phyloP scores from a whole-genome alignment of 352 stramenopile species.

The Pythium dissotocum region DNA sequence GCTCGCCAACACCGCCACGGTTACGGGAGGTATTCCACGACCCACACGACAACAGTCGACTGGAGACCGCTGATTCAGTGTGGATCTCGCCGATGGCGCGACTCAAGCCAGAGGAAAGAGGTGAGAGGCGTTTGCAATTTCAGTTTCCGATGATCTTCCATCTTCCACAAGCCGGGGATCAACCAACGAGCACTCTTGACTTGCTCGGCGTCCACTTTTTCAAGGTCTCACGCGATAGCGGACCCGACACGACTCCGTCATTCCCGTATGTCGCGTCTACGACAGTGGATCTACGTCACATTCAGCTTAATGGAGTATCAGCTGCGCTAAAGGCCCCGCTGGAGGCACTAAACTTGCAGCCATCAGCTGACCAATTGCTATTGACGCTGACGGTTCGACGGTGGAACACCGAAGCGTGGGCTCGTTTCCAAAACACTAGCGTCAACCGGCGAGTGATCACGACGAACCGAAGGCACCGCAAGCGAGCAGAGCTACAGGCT shows the following conservation, averaged over 20 bases:
- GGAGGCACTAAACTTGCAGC: not conserved
- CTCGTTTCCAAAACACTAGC: slow-evolving; percentile 35
- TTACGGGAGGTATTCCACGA: not conserved
- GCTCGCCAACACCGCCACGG: not conserved
- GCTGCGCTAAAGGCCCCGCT: not conserved
- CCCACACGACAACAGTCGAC: not conserved
- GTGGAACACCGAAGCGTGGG: slow-evolving; percentile 53
- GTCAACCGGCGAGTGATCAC: slow-evolving; percentile 55
- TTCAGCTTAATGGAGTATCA: not conserved
- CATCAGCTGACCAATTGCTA: slow-evolving; percentile 6
- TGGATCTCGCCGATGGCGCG: slow-evolving; percentile 21
- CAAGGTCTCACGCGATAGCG: not conserved
- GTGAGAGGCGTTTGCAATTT: slow-evolving; percentile 1
- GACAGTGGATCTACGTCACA: not conserved
- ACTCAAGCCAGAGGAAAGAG: slow-evolving; percentile 1
- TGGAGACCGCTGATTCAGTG: not conserved
- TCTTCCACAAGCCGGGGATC: not conserved
- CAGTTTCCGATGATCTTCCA: slow-evolving; percentile 15
- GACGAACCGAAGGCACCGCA: slow-evolving; percentile 52
- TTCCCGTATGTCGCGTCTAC: not conserved
- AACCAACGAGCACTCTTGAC: not conserved
- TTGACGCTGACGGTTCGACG: slow-evolving; percentile 38
- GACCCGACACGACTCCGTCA: not conserved
- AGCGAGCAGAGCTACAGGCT: slow-evolving; percentile 28
- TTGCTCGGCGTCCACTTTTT: not conserved